A percentile compares a stretch with the other conserved stretches of the same genome.
Conservation (phyloP, 208 protist genomes). For the Vickermania ingenoplastis region DNA sequence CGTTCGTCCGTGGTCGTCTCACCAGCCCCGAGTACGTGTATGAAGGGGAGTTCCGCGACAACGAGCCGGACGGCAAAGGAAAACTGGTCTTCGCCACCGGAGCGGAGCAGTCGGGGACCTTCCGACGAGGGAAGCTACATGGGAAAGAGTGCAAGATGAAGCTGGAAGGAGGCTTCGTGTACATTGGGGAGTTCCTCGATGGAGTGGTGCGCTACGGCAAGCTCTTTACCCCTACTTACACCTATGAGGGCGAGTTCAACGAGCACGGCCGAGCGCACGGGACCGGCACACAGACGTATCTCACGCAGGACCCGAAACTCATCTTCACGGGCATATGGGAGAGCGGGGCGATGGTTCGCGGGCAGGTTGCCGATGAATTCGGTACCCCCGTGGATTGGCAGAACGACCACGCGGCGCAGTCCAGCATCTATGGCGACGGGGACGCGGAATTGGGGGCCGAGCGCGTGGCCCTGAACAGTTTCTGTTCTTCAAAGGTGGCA, state of each 20-base stretch:
- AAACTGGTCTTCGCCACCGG: slow-evolving; percentile 66
- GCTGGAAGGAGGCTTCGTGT: slow-evolving; percentile 85
- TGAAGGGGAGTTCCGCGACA: slow-evolving; percentile 71
- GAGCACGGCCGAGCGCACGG: slow-evolving; percentile 77
- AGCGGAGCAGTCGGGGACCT: slow-evolving; percentile 78
- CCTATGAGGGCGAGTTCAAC: slow-evolving; percentile 88
- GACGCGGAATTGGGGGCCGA: slow-evolving; percentile 23
- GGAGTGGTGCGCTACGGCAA: slow-evolving; percentile 68
- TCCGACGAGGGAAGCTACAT: slow-evolving; percentile 82
- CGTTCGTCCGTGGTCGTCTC: slow-evolving; percentile 71
- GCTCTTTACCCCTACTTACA: slow-evolving; percentile 84
- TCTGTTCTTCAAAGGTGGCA: slow-evolving; percentile 57
- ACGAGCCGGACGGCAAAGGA: slow-evolving; percentile 79
- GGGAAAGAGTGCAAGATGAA: slow-evolving; percentile 80
- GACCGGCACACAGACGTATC: slow-evolving; percentile 80
- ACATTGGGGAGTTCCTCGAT: slow-evolving; percentile 82
- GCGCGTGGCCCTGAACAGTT: slow-evolving; percentile 72
- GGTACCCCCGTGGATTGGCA: slow-evolving; percentile 83
- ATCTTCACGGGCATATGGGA: slow-evolving; percentile 84
- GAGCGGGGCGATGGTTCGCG: slow-evolving; percentile 73
- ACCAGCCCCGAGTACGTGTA: slow-evolving; percentile 79
- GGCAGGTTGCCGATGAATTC: slow-evolving; percentile 77
- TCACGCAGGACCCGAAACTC: slow-evolving; percentile 73
- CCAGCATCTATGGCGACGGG: slow-evolving; percentile 45
- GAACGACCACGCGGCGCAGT: slow-evolving; percentile 73